phyloP scores from a whole-genome alignment of 768 basidiomycete genomes.

The Cystofilobasidium ferigula region DNA sequence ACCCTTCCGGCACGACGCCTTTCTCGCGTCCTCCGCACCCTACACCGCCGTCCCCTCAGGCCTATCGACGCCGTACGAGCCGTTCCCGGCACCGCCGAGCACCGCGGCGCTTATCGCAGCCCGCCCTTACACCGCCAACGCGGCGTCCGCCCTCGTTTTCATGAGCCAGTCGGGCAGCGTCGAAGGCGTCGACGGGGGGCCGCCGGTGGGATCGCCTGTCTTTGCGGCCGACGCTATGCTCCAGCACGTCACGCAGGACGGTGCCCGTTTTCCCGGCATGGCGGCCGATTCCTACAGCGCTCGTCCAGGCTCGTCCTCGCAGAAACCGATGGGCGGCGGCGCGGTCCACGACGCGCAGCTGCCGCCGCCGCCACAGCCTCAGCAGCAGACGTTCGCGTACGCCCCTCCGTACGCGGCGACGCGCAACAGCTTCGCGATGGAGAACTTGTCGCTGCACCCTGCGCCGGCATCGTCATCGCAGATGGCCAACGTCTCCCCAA shows the following conservation, averaged over 20 bases:
- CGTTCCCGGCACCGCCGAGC: background rate
- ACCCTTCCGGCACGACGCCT: background rate
- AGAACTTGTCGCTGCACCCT: background rate
- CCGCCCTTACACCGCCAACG: background rate
- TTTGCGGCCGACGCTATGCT: slow-evolving; percentile 3
- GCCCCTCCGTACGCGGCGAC: background rate
- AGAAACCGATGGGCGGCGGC: background rate
- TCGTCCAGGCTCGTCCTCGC: background rate
- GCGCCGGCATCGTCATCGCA: background rate
- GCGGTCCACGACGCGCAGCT: no score
- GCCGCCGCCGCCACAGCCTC: background rate
- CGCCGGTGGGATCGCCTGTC: background rate
- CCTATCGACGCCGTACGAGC: background rate
- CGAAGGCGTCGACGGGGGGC: background rate
- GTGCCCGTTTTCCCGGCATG: background rate
- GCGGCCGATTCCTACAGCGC: background rate
- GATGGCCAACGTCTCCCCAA: background rate
- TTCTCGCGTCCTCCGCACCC: background rate
- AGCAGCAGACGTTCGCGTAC: background rate
- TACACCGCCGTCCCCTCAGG: background rate
- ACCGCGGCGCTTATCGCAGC: background rate
- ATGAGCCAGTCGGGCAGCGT: slow-evolving; percentile 7
- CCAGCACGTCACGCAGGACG: background rate
- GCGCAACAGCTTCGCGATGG: slow-evolving; percentile 5
- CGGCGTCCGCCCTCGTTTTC: slow-evolving; percentile 2